phyloP scores from a whole-genome alignment of 2,329 filamentous ascomycete genomes.

The Atkinsonella texensis region DNA sequence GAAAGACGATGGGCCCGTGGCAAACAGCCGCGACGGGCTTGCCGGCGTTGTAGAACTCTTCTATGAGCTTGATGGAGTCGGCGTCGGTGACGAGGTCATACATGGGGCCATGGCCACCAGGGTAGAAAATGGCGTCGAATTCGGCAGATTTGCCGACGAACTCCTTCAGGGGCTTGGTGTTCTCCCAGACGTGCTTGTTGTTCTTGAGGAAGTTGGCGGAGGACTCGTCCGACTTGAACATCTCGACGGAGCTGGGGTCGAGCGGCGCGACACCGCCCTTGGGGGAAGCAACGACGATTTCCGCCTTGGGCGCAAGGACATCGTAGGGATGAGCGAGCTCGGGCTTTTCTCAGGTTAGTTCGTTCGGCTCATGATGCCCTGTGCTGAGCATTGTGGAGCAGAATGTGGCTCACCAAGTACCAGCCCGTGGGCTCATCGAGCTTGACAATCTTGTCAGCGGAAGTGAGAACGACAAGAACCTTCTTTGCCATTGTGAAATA shows the following conservation, averaged over 20 bases:
- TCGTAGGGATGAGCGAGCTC: conserved; percentile 56
- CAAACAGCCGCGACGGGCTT: conserved; percentile 58
- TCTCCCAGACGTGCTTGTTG: conserved; percentile 49
- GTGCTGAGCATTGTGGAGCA: no score
- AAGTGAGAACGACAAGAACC: conserved; percentile 61
- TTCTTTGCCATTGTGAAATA: conserved; percentile 36
- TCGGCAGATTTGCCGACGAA: conserved; percentile 44
- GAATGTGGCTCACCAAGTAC: conserved; percentile 44
- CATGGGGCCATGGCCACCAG: conserved; percentile 52
- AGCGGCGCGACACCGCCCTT: conserved; percentile 49
- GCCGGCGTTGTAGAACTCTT: conserved; percentile 47
- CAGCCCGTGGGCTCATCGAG: conserved; percentile 51
- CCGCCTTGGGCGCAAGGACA: conserved; percentile 39
- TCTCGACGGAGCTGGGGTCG: conserved; percentile 44
- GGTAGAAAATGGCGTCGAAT: conserved; percentile 50
- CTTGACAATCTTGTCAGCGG: conserved; percentile 36
- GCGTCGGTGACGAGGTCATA: conserved; percentile 50
- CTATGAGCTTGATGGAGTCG: conserved; percentile 45
- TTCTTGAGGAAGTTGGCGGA: conserved; percentile 42
- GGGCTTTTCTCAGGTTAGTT: conserved; percentile 22
- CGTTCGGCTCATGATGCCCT: no score
- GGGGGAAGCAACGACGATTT: conserved; percentile 49
- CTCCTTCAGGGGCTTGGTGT: conserved; percentile 44
- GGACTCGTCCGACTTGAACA: conserved; percentile 40
- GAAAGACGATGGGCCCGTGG: conserved; percentile 54